Evolutionary conservation across 371 early-diverging fungal species (phyloP).

Genomic region (Spraguea lophii): DNA sequence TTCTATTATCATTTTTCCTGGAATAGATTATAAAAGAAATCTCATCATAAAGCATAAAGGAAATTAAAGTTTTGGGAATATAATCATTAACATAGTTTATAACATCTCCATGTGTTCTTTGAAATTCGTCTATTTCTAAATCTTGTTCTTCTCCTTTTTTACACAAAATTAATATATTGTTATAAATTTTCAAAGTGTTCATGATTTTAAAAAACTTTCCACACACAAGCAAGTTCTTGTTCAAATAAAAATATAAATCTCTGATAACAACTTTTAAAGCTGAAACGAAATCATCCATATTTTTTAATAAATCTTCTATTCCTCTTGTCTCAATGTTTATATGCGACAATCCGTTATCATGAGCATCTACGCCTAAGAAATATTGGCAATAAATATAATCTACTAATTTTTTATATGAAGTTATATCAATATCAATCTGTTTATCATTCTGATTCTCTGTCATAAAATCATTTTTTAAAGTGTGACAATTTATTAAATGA

Average conservation of each 20-base stretch:
- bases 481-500: no score
- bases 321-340: conserved; percentile 20
- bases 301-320: no score
- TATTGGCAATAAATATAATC: conserved; percentile 31
- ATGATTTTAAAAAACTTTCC: no score
- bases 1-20: conserved; percentile 11
- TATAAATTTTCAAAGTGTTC: conserved; percentile 16
- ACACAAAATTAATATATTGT: conserved; percentile 25
- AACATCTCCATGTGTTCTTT: conserved; percentile 13
- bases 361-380: conserved; percentile 39
- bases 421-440: no score
- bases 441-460: no score
- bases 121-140: conserved; percentile 18
- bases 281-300: conserved; percentile 8
- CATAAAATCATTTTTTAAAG: no score
- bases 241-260: background rate
- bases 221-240: background rate
- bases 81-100: conserved; percentile 21
- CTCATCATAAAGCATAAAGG: background rate
- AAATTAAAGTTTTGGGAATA: no score
- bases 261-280: conserved; percentile 29
- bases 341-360: conserved; percentile 44
- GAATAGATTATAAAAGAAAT: no score
- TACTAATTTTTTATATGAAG: conserved; percentile 1
- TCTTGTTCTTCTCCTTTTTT: conserved; percentile 5